Base-by-base conservation (phyloP, 2,329 filamentous ascomycete species). In the Aspergillus pseudoviridinutans region DNA sequence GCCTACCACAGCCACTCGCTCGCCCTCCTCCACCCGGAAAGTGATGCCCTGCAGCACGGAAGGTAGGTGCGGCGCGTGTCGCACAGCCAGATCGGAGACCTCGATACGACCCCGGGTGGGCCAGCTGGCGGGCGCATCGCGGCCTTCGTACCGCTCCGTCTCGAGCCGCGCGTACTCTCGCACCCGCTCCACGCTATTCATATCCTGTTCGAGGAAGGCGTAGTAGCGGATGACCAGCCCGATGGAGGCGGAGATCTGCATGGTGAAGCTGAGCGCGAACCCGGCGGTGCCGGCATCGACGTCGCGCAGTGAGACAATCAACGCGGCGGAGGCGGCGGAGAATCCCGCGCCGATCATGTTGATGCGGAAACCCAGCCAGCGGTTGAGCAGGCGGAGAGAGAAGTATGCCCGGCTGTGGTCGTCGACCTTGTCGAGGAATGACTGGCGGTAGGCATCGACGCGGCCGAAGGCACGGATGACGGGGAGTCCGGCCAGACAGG, bases 381-480 rank as follows among this genome's bases (percentile, higher is more conserved):
- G 82, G 69, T 90, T 91, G 70, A 90, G 87, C 2, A 88, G 79
- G 84, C 84, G 89, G 51, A 88, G 77, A 66, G 90, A 83, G 78
- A 84, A 88, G 12, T 82, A 84, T 0, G 87, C 81, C 10, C 82
- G 81, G 28, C 81, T 80, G 76, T 88, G 89, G 49, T 82, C 79
- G 68, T 92, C 89, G 17, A 92, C 82, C 62, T 82, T 83, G 50
- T 71, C 69, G 68, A 87, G 87, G 88, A 92, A 91, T 55, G 84
- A 81, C 6, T 85, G 79, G 50, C 89, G 77, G 61, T 91, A 92
- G 1, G 81, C 79, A 12, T 84, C 79, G 0, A 80, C 76, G 76
- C 90, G 91, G 62, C 85, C 84, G 64, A 89, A 92, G 0, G 87
- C 87, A n/a, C 90, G 84, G 53, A 93, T 90, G 0, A 89, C 92